Evolutionary conservation across 345 rosid genomes (phyloP).

Genomic region (Sonneratia alba): DNA sequence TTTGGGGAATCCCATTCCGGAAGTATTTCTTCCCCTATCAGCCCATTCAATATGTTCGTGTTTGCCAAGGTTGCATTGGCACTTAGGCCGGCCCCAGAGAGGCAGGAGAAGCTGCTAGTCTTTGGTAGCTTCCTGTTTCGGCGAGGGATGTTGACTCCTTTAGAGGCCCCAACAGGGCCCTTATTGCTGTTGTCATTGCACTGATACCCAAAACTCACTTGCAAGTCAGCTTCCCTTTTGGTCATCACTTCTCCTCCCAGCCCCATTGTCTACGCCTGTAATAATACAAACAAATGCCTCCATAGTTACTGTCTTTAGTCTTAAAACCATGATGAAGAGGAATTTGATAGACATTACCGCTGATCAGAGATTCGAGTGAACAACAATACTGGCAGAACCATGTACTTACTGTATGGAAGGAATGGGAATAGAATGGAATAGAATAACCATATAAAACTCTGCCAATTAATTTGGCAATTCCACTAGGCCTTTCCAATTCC

Average conservation of each 20-base stretch:
- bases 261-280: conserved; percentile 5
- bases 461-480: background rate
- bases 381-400: background rate
- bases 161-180: conserved; percentile 18
- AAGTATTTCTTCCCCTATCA: conserved; percentile 78
- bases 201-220: conserved; percentile 86
- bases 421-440: background rate
- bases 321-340: background rate
- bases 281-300: background rate
- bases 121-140: conserved; percentile 38
- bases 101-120: conserved; percentile 75
- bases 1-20: conserved; percentile 83
- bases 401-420: background rate
- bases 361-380: background rate
- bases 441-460: background rate
- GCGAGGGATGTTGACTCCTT: conserved; percentile 22
- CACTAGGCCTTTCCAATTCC: background rate
- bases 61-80: conserved; percentile 96
- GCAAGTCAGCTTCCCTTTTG: conserved; percentile 58
- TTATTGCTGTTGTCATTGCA: conserved; percentile 29
- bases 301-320: no score
- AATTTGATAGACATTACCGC: background rate
- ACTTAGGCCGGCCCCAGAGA: conserved; percentile 94
- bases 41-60: conserved; percentile 85
- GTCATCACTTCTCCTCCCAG: conserved; percentile 20